Evolutionary conservation across 371 early-diverging fungal genomes (phyloP).

Genomic region (Mucor irregularis): DNA sequence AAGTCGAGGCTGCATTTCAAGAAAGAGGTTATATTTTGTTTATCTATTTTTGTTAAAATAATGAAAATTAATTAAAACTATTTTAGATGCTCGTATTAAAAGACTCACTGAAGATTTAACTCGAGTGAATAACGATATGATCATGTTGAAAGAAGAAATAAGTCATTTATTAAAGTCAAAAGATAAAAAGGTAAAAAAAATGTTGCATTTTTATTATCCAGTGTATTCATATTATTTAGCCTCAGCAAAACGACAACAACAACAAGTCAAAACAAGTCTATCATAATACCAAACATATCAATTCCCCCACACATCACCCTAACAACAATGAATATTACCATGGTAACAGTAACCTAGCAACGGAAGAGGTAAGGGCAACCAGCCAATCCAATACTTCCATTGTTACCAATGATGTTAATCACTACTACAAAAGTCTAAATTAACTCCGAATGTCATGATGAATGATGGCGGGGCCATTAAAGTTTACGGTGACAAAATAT

Average conservation of each 20-base stretch:
- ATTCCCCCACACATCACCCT: slow-evolving; percentile 14
- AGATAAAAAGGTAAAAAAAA: slow-evolving; percentile 59
- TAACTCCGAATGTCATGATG: slow-evolving; percentile 37
- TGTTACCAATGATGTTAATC: slow-evolving; percentile 14
- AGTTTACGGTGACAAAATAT: slow-evolving; percentile 69
- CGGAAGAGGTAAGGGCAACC: slow-evolving; percentile 1
- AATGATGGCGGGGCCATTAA: slow-evolving; percentile 74
- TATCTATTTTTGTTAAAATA: background rate
- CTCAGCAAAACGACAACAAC: background rate
- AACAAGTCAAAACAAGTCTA: slow-evolving; percentile 2
- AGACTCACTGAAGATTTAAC: slow-evolving; percentile 57
- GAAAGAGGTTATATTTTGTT: slow-evolving; percentile 45
- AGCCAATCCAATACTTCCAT: background rate
- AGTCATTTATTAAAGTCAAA: slow-evolving; percentile 53
- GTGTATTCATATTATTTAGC: background rate
- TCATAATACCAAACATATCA: slow-evolving; percentile 10
- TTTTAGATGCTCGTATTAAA: slow-evolving; percentile 51
- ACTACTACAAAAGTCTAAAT: no score
- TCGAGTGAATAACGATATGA: slow-evolving; percentile 51
- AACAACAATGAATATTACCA: background rate
- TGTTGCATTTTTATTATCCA: background rate
- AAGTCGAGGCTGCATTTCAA: slow-evolving; percentile 58
- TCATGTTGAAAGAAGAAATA: slow-evolving; percentile 55
- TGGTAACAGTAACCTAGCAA: background rate
- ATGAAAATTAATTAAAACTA: background rate